A percentile compares a stretch with the other conserved stretches of the same genome.
These are phyloP conservation scores for Gnomoniopsis smithogilvyi DNA, from an alignment of 2,329 filamentous ascomycete genomes.

Conservation along the genomic window DNA sequence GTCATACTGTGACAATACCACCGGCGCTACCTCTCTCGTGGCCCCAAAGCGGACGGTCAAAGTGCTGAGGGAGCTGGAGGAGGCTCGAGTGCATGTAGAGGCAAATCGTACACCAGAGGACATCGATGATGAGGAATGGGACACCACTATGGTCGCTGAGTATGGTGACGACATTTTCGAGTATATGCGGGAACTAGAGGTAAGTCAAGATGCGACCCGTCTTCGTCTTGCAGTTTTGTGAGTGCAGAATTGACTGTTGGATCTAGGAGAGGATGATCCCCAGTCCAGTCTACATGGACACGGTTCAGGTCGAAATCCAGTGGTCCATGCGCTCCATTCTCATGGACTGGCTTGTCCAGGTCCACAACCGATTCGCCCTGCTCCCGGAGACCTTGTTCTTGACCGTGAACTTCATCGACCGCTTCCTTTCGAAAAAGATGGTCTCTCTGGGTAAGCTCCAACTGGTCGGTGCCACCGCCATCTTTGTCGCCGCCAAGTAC, in stretches of 20 bases:
- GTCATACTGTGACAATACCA: constrained; percentile 65
- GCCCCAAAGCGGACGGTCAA: constrained; percentile 70
- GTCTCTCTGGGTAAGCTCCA: constrained; percentile 94
- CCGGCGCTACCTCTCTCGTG: constrained; percentile 56
- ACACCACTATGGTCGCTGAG: constrained; percentile 96
- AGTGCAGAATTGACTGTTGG: constrained; percentile 22
- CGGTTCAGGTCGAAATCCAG: constrained; percentile 87
- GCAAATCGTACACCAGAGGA: constrained; percentile 66
- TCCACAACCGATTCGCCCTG: constrained; percentile 86
- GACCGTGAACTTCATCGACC: constrained; percentile 94
- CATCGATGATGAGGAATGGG: constrained; percentile 83
- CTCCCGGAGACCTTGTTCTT: constrained; percentile 94
- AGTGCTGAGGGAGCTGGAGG: constrained; percentile 68
- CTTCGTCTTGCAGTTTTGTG: too few relatives aligned
- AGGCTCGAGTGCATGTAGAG: constrained; percentile 63
- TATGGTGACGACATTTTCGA: constrained; percentile 94
- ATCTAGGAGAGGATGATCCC: constrained; percentile 53
- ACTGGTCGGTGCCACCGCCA: constrained; percentile 90
- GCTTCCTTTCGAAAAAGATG: constrained; percentile 91
- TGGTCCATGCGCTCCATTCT: constrained; percentile 98
- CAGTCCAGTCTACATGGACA: constrained; percentile 90
- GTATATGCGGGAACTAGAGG: constrained; percentile 89
- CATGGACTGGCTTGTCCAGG: constrained; percentile 97
- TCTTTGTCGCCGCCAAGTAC: constrained; percentile 96
- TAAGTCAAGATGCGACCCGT: constrained; percentile 35